Percentiles rank a stretch among this genome's conserved stretches.
These are phyloP conservation scores for Botryosphaeria dothidea DNA, from an alignment of 2,329 filamentous ascomycete genomes.

Conservation along the genomic window DNA sequence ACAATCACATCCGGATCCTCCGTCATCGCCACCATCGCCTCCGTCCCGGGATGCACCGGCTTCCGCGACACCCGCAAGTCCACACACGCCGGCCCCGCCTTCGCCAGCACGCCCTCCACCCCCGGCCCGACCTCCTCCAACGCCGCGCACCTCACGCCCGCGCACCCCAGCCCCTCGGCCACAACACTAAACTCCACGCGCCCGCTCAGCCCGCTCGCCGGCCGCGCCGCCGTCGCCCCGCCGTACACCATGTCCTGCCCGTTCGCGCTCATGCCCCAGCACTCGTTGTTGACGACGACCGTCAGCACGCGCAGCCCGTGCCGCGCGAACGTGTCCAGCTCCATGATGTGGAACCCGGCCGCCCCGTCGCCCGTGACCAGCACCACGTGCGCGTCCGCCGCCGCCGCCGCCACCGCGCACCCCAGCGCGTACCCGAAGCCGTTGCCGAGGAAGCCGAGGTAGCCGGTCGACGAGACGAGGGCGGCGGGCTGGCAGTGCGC, in stretches of 20 bases:
- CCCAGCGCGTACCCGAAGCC: slow-evolving; percentile 50
- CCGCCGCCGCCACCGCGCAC: slow-evolving; percentile 38
- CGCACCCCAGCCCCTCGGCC: slow-evolving; percentile 42
- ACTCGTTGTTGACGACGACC: slow-evolving; percentile 46
- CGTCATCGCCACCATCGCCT: slow-evolving; percentile 46
- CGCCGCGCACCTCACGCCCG: slow-evolving; percentile 23
- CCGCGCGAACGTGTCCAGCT: slow-evolving; percentile 48
- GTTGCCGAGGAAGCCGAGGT: slow-evolving; percentile 50
- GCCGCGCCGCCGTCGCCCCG: slow-evolving; percentile 31
- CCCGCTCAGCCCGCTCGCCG: slow-evolving; percentile 32
- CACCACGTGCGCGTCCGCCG: slow-evolving; percentile 40
- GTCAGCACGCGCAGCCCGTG: slow-evolving; percentile 44
- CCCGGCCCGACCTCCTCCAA: slow-evolving; percentile 26
- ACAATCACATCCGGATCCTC: slow-evolving; percentile 47
- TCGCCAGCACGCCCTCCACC: slow-evolving; percentile 33
- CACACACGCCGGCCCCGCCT: slow-evolving; percentile 36
- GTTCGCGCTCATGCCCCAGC: slow-evolving; percentile 48
- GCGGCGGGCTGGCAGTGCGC: slow-evolving; percentile 24
- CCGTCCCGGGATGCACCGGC: slow-evolving; percentile 38
- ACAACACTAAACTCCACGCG: slow-evolving; percentile 44
- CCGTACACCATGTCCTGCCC: slow-evolving; percentile 49
- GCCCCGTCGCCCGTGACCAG: slow-evolving; percentile 50
- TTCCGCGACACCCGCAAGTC: slow-evolving; percentile 44
- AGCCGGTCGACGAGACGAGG: slow-evolving; percentile 34
- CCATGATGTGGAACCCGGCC: slow-evolving; percentile 49